Base-by-base conservation (phyloP, 257 asterid genomes). In the Ligustrum vulgare region DNA sequence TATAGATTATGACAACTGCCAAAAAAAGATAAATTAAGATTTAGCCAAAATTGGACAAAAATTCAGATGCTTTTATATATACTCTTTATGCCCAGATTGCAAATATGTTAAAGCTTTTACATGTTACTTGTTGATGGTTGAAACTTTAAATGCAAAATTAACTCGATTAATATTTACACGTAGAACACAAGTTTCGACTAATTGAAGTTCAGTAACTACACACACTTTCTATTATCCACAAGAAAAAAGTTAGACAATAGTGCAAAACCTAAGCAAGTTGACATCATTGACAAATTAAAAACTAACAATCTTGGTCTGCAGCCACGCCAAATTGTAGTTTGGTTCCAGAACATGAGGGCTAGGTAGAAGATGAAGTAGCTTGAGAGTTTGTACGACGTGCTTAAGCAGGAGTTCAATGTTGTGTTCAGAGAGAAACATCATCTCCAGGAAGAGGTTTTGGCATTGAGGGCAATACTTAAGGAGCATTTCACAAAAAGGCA, bases 331-430 rank as follows among this genome's bases (percentile, higher is more conserved):
- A 90, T 94, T 7, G 98, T 98, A 1, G 96, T 94, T 58, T 94
- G 98, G 98, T 94, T 94, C 74, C 98, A 94, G 84, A 94, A 94
- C 75, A 86, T 98, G 34, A 33, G 98, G 72, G 98, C 98, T 3
- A 88, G 98, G 32, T 94, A 97, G 98, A 94, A 92, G 87, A 85
- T 91, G 0, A 94, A 92, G 89, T 96, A 92, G 89, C 96, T 94
- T 8, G 98, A 92, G 80, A 86, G 89, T 33, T 73, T 89, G 81
- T 92, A 91, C 77, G 95, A 91, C 34, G 82, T 91, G 15, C 92
- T 94, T 36, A 94, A 92, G 78, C 96, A 88, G 82, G 93, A 94
- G 78, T 87, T 64, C 70, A 93, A 91, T 37, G 81, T 84, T 28
- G 96, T 89, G 20, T 84, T 92, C 10, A 82, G 84, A 73, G 98